Evolutionary conservation across 73 alveolate species (phyloP), one percentile per base, ranked within the genome.

Genomic region (Paraurostyla sp.): DNA sequence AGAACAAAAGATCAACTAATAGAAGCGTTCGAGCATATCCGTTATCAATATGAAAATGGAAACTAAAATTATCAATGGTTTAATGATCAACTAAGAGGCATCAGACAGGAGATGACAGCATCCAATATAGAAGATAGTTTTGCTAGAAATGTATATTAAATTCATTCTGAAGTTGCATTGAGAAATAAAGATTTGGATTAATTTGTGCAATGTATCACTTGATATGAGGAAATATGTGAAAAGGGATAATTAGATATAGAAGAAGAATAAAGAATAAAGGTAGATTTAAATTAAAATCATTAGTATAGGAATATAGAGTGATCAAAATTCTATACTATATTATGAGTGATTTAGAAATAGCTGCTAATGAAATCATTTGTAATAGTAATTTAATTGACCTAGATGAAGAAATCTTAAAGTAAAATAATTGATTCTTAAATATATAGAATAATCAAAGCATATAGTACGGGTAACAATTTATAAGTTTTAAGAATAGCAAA

Each of bases 11-110:
- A 43, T 43, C 33, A 73, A 36, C 29, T 73, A 16, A 33, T 7
- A 27, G 69, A 73, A 45, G 68, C 87, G 0, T 73, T 73, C 46
- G 52, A 42, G 6, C 71, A 43, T 48, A 50, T 45, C 27, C 6
- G 3, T 16, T 13, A 40, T 22, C 41, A 73, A 73, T 73, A 36
- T 46, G 29, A 6, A n/a, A 48, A 52, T 25, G 4, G 7, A 13
- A 52, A 20, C 4, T 52, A 52, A 4, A 52, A 52, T 35, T 52
- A 52, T 52, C 38, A 52, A 52, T 52, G 69, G 69, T 52, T 52
- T 52, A 52, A 4, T 27, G 51, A 62, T 36, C 30, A 62, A 32
- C 51, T 62, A 36, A 62, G 51, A 62, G 80, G 43, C 29, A 62
- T 62, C 30, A 15, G 80, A 32, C 30, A 62, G 51, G 80, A 62